phyloP scores from a whole-genome alignment of 768 basidiomycete genomes.

The Glaciozyma martinii region DNA sequence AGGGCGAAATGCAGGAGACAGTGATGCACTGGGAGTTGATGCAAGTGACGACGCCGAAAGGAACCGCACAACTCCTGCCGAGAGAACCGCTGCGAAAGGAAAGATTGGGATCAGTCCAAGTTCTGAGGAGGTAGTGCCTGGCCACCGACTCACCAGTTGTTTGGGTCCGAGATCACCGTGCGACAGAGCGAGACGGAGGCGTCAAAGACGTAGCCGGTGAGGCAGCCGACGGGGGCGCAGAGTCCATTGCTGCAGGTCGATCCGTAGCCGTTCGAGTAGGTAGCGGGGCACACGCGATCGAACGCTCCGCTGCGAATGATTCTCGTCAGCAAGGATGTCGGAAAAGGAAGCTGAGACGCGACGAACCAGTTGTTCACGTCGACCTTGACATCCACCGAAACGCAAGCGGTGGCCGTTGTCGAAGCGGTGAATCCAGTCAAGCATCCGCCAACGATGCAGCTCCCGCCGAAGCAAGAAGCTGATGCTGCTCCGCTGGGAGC shows the following conservation, averaged over 20 bases:
- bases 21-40: constrained; percentile 7
- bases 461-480: too few relatives aligned
- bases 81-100: constrained; percentile 7
- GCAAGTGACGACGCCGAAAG: constrained; percentile 4
- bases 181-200: constrained; percentile 10
- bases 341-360: neutral
- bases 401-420: neutral
- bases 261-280: constrained; percentile 17
- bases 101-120: neutral
- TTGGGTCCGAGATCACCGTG: constrained; percentile 1
- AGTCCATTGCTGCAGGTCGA: constrained; percentile 11
- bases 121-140: neutral
- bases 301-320: constrained; percentile 1
- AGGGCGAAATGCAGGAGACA: constrained; percentile 8
- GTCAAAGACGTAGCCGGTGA: constrained; percentile 17
- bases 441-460: too few relatives aligned
- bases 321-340: neutral
- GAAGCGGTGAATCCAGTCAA: too few relatives aligned
- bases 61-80: constrained; percentile 14
- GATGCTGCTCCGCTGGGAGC: too few relatives aligned
- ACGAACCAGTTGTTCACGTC: constrained; percentile 10
- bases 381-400: neutral
- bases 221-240: constrained; percentile 17
- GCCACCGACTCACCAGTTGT: constrained; percentile 16
- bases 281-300: constrained; percentile 15